These are phyloP conservation scores for Tubosaeta sp. DNA, from an alignment of 768 basidiomycete species.

Conservation along the genomic window DNA sequence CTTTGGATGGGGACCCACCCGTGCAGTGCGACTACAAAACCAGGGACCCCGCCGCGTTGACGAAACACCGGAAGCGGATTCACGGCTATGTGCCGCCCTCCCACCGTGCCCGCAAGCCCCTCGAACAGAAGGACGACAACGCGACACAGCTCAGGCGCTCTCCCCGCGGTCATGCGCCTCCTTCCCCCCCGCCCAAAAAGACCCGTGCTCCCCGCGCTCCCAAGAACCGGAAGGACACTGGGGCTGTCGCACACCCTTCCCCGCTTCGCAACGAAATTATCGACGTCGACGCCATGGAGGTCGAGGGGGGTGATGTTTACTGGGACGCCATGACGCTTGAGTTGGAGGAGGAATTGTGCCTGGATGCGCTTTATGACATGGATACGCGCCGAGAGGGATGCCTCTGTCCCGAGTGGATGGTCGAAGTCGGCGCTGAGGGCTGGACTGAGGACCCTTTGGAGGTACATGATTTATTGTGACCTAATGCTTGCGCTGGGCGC, in stretches of 20 bases:
- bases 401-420: constrained; percentile 24
- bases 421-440: constrained; percentile 9
- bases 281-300: not conserved
- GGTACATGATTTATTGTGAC: not conserved
- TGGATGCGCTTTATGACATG: not conserved
- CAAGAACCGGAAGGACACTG: not conserved
- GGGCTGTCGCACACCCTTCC: not conserved
- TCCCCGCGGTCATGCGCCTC: not conserved
- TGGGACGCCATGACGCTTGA: not conserved
- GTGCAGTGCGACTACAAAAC: constrained; percentile 20
- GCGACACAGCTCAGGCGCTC: not conserved
- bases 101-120: not conserved
- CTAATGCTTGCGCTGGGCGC: not conserved
- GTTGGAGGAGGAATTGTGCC: constrained; percentile 1
- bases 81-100: constrained; percentile 20
- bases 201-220: not conserved
- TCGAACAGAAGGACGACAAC: not conserved
- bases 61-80: constrained; percentile 21
- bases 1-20: not conserved
- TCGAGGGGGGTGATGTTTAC: not conserved
- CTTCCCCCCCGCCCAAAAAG: not conserved
- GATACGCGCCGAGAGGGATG: constrained; percentile 7
- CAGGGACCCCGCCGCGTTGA: constrained; percentile 22
- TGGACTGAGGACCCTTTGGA: constrained; percentile 4
- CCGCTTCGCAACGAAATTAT: not conserved